Percentiles rank a stretch among this genome's conserved stretches.
phyloP scores from a whole-genome alignment of 2,329 filamentous ascomycete genomes.

The Penicillium expansum region DNA sequence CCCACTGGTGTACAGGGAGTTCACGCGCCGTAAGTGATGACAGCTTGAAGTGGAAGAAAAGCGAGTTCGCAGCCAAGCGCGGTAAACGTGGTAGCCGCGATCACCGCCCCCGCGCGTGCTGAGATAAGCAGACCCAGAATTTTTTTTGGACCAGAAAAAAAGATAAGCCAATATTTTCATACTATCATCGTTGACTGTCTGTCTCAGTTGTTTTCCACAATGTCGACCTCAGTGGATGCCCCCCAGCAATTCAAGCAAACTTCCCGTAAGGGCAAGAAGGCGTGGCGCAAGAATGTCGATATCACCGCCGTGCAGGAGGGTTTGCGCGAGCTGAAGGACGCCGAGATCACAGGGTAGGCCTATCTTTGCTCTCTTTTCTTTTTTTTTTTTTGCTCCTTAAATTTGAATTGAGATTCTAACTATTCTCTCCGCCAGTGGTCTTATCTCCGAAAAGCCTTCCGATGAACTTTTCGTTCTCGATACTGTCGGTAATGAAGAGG shows the following conservation, averaged over 20 bases:
- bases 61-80: slow-evolving; percentile 29
- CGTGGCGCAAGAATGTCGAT: slow-evolving; percentile 98
- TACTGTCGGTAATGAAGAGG: slow-evolving; percentile 64
- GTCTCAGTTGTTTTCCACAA: slow-evolving; percentile 19
- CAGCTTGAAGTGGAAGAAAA: slow-evolving; percentile 22
- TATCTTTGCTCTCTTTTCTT: background rate
- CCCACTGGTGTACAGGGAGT: slow-evolving; percentile 18
- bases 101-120: slow-evolving; percentile 25
- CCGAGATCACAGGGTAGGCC: slow-evolving; percentile 80
- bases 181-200: slow-evolving; percentile 4
- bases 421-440: slow-evolving; percentile 59
- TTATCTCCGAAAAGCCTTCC: slow-evolving; percentile 78
- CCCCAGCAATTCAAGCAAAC: slow-evolving; percentile 82
- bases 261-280: slow-evolving; percentile 96
- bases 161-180: slow-evolving; percentile 19
- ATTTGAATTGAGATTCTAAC: slow-evolving; percentile 13
- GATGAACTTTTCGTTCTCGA: slow-evolving; percentile 85
- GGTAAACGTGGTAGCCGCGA: slow-evolving; percentile 19
- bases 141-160: slow-evolving; percentile 33
- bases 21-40: slow-evolving; percentile 23
- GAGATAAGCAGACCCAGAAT: slow-evolving; percentile 34
- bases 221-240: slow-evolving; percentile 48
- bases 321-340: slow-evolving; percentile 77
- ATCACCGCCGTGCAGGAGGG: slow-evolving; percentile 80
- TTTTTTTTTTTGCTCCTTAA: background rate